Conservation (phyloP, 768 basidiomycete species). For the Cyclocybe aegerita region DNA sequence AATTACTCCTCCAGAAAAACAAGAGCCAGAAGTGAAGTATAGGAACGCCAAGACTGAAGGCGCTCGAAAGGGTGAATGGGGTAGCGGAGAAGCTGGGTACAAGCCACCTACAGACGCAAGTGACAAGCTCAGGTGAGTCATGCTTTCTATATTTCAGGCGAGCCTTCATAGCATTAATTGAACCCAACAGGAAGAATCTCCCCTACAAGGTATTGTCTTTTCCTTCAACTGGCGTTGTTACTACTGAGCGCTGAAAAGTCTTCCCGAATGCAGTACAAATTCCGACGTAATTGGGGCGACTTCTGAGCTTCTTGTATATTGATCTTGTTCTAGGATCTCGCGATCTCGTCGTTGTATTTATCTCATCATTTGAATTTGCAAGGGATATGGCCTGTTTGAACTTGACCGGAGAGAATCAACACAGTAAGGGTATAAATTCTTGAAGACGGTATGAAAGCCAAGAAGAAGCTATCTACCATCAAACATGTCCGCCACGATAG, state of each 20-base stretch:
- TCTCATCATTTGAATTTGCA: slow-evolving; percentile 10
- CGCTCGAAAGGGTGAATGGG: slow-evolving; percentile 64
- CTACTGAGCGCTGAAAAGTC: slow-evolving; percentile 50
- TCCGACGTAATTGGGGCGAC: slow-evolving; percentile 85
- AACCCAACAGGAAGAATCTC: slow-evolving; percentile 58
- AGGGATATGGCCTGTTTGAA: not conserved
- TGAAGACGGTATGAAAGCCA: not conserved
- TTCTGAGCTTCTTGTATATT: slow-evolving; percentile 45
- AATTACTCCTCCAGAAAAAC: slow-evolving; percentile 62
- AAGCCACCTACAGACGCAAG: slow-evolving; percentile 67
- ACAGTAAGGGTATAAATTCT: slow-evolving; percentile 6
- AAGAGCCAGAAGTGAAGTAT: slow-evolving; percentile 65
- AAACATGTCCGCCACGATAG: slow-evolving; percentile 86
- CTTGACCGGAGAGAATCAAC: not conserved
- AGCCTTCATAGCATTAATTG: not conserved
- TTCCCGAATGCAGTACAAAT: slow-evolving; percentile 79
- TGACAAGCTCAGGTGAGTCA: slow-evolving; percentile 71
- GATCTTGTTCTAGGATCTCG: slow-evolving; percentile 1
- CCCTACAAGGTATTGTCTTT: slow-evolving; percentile 77
- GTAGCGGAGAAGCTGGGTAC: slow-evolving; percentile 68
- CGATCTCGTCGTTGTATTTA: not conserved
- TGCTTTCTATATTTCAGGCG: not conserved
- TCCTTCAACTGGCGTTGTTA: slow-evolving; percentile 6
- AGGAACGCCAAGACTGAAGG: slow-evolving; percentile 53
- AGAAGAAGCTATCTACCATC: slow-evolving; percentile 57